Conservation (phyloP, 2,329 filamentous ascomycete genomes). For the Cercospora zeae-maydis region DNA sequence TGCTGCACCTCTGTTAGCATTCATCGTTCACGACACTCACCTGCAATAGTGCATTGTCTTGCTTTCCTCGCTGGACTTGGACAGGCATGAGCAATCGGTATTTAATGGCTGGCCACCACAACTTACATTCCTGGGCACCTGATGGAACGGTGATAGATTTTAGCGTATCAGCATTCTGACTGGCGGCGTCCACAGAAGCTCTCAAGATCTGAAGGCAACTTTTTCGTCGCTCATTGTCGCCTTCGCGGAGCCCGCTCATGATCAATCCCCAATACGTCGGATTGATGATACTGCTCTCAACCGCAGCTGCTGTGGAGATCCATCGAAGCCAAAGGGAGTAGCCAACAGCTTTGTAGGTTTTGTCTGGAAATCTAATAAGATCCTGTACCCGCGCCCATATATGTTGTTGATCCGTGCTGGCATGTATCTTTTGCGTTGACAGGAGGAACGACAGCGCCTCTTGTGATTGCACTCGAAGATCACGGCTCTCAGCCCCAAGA, state of each 20-base stretch:
- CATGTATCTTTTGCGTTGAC: neutral
- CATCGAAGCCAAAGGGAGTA: conserved; percentile 32
- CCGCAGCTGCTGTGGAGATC: conserved; percentile 8
- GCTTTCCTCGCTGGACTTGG: neutral
- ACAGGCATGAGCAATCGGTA: neutral
- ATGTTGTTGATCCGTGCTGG: conserved; percentile 2
- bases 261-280: conserved; percentile 42
- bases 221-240: conserved; percentile 47
- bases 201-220: conserved; percentile 46
- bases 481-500: conserved; percentile 12
- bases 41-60: neutral
- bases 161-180: conserved; percentile 11
- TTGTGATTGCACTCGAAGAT: conserved; percentile 13
- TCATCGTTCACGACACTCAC: conserved; percentile 16
- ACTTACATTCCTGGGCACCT: conserved; percentile 3
- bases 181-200: conserved; percentile 38
- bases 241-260: conserved; percentile 39
- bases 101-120: neutral
- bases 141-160: neutral
- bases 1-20: conserved; percentile 12
- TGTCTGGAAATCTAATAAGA: conserved; percentile 12
- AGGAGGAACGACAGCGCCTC: conserved; percentile 15
- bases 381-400: conserved; percentile 21
- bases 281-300: conserved; percentile 13
- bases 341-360: conserved; percentile 20